Base-by-base conservation (phyloP, 768 basidiomycete species). In the Chalciporus sphaerocephalus region DNA sequence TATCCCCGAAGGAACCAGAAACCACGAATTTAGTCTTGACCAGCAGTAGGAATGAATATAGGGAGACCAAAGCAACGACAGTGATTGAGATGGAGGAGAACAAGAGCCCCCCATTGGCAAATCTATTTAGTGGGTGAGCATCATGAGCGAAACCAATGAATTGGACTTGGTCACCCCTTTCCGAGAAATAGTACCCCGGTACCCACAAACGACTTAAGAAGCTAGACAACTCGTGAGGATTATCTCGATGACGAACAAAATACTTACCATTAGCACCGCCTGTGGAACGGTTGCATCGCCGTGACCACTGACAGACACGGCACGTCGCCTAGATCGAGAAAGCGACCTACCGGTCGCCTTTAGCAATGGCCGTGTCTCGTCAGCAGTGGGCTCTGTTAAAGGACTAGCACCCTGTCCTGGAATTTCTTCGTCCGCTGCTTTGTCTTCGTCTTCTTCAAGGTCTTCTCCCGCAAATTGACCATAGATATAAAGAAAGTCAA, bases 401-500 rank as follows among this genome's bases (percentile, higher is more conserved):
- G 50, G 28, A 27, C 49, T 15, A 23, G 25, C 58, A 11, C 46
- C 47, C 30, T 52, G 69, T 16, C 60, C 68, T 13, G 65, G 61
- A 35, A 65, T 65, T 45, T 81, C 82, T 46, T 81, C 81, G 16
- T 82, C 79, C 6, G 76, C 75, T 10, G 70, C 64, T 35, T 78
- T 79, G 4, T 83, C 82, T 39, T 86, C 85, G 9, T 94, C 92
- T 17, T 96, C 93, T 59, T 90, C 89, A 2, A 93, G 73, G 53
- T 92, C 89, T 72, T 91, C 89, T 59, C 94, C 90, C 27, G 92
- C 95, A 60, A 96, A 97, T 65, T 98, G 95, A 4, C 96, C 96
- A 59, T 91, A 99, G 20, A 98, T 74, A 58, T 87, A 87, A 36
- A 99, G 69, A 65, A 99, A 99, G 58, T 97, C 93, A 49, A 97